These are phyloP conservation scores for Sugiyamaella chiloensis DNA, from an alignment of 805 yeast genomes.

Conservation along the genomic window DNA sequence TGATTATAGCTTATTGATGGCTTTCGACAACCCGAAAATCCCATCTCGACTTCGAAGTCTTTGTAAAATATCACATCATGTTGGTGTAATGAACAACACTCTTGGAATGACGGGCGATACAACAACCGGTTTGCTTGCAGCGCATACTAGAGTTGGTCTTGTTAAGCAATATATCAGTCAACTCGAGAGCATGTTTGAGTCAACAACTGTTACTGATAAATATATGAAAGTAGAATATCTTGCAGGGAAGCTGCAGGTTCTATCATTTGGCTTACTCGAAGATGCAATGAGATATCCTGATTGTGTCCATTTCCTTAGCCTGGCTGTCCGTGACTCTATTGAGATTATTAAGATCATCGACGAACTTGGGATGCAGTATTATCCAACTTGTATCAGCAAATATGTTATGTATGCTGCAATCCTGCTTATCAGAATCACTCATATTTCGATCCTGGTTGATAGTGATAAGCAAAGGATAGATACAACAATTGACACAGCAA, in stretches of 20 bases:
- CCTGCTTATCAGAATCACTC: constrained; percentile 1
- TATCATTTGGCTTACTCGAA: constrained; percentile 1
- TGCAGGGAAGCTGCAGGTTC: constrained; percentile 2
- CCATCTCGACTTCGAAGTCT: constrained; percentile 7
- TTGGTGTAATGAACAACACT: constrained; percentile 4
- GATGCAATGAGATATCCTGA: constrained; percentile 1
- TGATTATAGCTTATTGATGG: constrained; percentile 1
- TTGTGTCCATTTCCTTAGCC: background rate
- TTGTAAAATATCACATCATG: constrained; percentile 2
- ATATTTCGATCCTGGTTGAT: background rate
- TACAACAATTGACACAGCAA: background rate
- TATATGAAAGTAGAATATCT: constrained; percentile 6
- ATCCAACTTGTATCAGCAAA: background rate
- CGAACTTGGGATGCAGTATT: background rate
- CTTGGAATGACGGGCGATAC: constrained; percentile 9
- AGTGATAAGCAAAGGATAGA: background rate
- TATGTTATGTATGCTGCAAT: constrained; percentile 7
- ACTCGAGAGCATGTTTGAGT: background rate
- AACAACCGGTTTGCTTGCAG: constrained; percentile 7
- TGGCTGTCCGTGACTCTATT: constrained; percentile 1
- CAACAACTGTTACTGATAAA: background rate
- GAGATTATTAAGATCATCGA: constrained; percentile 1
- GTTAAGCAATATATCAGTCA: constrained; percentile 10
- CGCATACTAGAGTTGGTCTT: constrained; percentile 3
- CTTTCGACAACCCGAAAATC: constrained; percentile 4